Evolutionary conservation across 139 green algal genomes (phyloP), one percentile per base, ranked within the genome.

Genomic region (Volvox reticuliferus): DNA sequence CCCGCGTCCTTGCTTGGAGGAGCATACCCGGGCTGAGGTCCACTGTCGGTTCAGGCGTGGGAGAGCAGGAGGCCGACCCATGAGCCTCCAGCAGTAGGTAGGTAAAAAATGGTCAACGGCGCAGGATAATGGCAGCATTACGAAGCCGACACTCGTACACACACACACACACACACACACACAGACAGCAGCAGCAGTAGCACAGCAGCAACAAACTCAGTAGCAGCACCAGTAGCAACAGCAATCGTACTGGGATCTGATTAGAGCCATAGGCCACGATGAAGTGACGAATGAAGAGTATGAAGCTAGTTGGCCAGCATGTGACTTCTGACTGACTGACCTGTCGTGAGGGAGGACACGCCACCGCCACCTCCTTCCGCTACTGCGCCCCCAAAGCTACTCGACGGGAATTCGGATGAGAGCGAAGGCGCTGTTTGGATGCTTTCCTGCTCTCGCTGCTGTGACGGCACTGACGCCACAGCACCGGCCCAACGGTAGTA

Each of bases 21-120:
- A 97, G 91, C 95, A 97, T 97, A 30, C 95, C 94, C 18, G 87
- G 50, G 1, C 93, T 96, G 0, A 96, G 30, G 89, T 97, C 95
- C 12, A 96, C 19, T 89, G 83, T 37, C 36, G 5, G 44, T 55
- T 55, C 44, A 9, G 44, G 44, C 9, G 44, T n/a, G 44, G 44
- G 44, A 55, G 44, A 9, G 44, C 44, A 55, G 44, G 44, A 55
- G 44, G 44, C 5, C 44, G 44, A 55, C 44, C 44, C 44, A 55
- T 55, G 44, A 9, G 44, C 5, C 44, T 55, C 5, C 44, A 9
- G 44, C 44, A 9, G 9, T 55, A n/a, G n/a, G n/a, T n/a, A n/a
- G n/a, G n/a, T n/a, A n/a, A n/a, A n/a, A n/a, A n/a, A n/a, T 55
- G 44, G 9, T 55, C 44, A 9, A 14, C 9, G 44, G 5, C 44